Base-by-base conservation (phyloP, 2,329 filamentous ascomycete genomes). In the Trichoderma guizhouense region DNA sequence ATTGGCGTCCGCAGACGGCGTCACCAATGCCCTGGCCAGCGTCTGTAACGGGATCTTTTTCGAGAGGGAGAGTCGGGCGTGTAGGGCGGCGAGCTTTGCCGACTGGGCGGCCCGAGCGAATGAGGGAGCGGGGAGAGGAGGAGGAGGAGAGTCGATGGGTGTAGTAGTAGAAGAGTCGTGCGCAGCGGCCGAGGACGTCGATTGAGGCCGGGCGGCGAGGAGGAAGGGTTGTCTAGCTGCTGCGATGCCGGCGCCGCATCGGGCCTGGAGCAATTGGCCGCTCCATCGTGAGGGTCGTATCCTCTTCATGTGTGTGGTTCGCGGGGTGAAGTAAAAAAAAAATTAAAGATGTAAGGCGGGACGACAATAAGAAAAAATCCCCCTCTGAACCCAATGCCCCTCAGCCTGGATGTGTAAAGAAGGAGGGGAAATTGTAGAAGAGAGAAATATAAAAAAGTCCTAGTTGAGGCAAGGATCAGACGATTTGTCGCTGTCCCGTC, bases 1-100 rank as follows among this genome's bases (percentile, higher is more conserved):
- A 81, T 94, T 89, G 14, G 88, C 81, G 81, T 98, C 95, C 73
- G 95, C 95, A 24, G 95, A 95, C 36, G 91, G 85, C 81, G 97
- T 93, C 78, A 98, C 89, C 74, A 99, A 90, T 69, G 94, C 90
- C 73, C 95, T 90, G 73, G 93, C 95, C 75, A 99, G 89, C 6
- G 93, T 95, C 84, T 96, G 88, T 73, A 97, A 83, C 43, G 96
- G 95, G 74, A 98, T 88, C 82, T 92, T 93, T 74, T 89, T 87
- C 28, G 95, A 91, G 71, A 99, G 90, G 53, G 90, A 90, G 73
- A 99, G 89, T 81, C 96, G 93, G 77, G 95, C 93, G 82, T 98
- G 95, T 60, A 99, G 89, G 75, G 96, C 95, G 74, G 94, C 91
- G 77, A 99, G 92, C 85, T 98, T 98, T 74, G 94, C 91, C 61